These are phyloP conservation scores for Rutstroemia sp. DNA, from an alignment of 2,329 filamentous ascomycete species.

Conservation along the genomic window DNA sequence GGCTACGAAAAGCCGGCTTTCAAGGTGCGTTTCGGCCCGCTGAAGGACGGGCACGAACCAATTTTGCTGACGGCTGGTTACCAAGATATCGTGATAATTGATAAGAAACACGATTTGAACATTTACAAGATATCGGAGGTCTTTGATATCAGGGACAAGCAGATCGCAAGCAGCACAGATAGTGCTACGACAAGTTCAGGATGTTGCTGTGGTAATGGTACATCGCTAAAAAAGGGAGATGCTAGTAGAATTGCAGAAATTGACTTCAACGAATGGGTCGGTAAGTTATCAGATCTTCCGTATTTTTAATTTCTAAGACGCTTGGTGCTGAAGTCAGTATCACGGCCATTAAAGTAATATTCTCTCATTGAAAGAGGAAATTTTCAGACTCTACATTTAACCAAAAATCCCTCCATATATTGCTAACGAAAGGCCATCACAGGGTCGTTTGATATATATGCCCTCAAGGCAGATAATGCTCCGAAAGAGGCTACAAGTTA, in stretches of 20 bases:
- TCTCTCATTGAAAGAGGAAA: too few relatives aligned
- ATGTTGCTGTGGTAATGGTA: conserved; percentile 15
- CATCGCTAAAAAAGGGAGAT: neutral
- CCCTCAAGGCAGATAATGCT: neutral
- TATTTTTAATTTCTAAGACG: neutral
- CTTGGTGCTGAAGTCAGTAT: too few relatives aligned
- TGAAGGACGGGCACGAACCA: too few relatives aligned
- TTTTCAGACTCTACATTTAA: too few relatives aligned
- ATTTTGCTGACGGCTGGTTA: neutral
- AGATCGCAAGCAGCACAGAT: conserved; percentile 12
- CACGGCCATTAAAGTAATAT: too few relatives aligned
- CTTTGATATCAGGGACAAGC: conserved; percentile 7
- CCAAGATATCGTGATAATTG: conserved; percentile 37
- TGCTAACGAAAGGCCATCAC: neutral
- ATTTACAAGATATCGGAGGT: conserved; percentile 32
- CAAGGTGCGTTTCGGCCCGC: conserved; percentile 27
- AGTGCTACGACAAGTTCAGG: neutral
- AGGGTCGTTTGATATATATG: neutral
- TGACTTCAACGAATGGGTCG: conserved; percentile 43
- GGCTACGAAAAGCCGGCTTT: conserved; percentile 44
- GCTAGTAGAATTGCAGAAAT: conserved; percentile 9
- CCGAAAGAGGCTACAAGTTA: neutral
- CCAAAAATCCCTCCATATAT: neutral
- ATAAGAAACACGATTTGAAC: conserved; percentile 40
- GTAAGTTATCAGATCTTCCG: neutral